Base-by-base conservation (phyloP, 2,329 filamentous ascomycete species). In the Bipolaris cookei region DNA sequence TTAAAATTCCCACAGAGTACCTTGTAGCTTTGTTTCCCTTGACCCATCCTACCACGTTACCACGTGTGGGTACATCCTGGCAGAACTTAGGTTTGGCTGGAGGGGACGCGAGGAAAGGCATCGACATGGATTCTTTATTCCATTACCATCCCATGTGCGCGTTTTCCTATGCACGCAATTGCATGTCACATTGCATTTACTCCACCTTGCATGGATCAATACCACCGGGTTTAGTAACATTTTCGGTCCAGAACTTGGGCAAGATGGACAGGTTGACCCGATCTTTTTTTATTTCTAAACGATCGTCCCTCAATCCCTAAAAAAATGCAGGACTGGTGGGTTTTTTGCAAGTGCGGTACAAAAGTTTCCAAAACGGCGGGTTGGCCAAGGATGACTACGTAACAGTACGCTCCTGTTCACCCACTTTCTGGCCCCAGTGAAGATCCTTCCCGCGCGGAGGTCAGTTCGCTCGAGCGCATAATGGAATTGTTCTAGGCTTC, bases 161-260 rank as follows among this genome's bases (percentile, higher is more conserved):
- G 25, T 49, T 48, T 34, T 42, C 41, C 21, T 30, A 55, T 62
- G 52, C 50, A 54, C 51, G 54, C 48, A 47, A 56, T 51, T 59
- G 56, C 56, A 58, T 62, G 43, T 53, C 56, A 60, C 51, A 54
- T 45, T 50, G 54, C 54, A 59, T 52, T 35, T 37, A 20, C 45
- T 51, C 50, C 48, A 39, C 56, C 32, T 28, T 39, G 56, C 18
- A 21, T 51, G 48, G 42, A 34, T 48, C 32, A 41, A 57, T 25
- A 37, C 6, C 16, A 21, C n/a, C 20, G 14, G 11, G 35, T 16
- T 20, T 18, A n/a, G 37, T 35, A 25, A 18, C 18, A 16, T 14
- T 18, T 35, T 28, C 18, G 39, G 49, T 41, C 28, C 25, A 23
- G 39, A 45, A 20, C 28, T 25, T 32, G 8, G 14, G 10, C 5